Evolutionary conservation across 1,139 yeast genomes (phyloP).

Genomic region (Geotrichum fermentans): DNA sequence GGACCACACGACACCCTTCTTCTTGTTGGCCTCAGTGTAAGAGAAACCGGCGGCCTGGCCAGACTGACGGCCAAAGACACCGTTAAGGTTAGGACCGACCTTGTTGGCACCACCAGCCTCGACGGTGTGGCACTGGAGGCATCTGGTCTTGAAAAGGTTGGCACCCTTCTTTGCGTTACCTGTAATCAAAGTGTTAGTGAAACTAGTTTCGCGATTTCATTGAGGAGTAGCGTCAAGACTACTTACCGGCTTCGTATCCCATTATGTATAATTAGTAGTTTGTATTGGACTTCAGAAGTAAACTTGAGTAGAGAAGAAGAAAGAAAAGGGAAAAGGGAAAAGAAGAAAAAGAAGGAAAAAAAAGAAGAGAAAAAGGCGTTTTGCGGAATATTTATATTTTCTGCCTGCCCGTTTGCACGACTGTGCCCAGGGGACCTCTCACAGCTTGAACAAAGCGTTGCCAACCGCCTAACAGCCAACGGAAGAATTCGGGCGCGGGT

Average conservation of each 20-base stretch:
- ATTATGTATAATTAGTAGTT: not conserved
- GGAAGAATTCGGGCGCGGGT: not conserved
- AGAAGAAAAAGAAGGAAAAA: not conserved
- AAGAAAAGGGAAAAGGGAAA: not conserved
- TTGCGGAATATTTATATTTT: slow-evolving; percentile 10
- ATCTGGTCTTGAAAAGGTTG: slow-evolving; percentile 95
- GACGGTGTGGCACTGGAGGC: slow-evolving; percentile 97
- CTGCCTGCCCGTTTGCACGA: too few relatives aligned
- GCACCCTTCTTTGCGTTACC: slow-evolving; percentile 98
- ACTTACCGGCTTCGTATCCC: slow-evolving; percentile 17
- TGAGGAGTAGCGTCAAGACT: not conserved
- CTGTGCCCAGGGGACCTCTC: too few relatives aligned
- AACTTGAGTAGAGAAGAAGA: not conserved
- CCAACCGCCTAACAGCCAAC: not conserved
- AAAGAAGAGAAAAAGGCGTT: not conserved
- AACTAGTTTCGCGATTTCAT: not conserved
- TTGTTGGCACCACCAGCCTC: slow-evolving; percentile 96
- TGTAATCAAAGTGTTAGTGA: slow-evolving; percentile 12
- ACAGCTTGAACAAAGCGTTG: too few relatives aligned
- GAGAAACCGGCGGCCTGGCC: slow-evolving; percentile 92
- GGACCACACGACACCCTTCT: slow-evolving; percentile 85
- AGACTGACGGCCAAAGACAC: slow-evolving; percentile 85
- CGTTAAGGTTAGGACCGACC: slow-evolving; percentile 98
- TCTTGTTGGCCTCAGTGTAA: slow-evolving; percentile 97
- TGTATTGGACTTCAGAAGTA: not conserved